phyloP scores from a whole-genome alignment of 2,329 filamentous ascomycete species.

The Alternaria novae-zelandiae region DNA sequence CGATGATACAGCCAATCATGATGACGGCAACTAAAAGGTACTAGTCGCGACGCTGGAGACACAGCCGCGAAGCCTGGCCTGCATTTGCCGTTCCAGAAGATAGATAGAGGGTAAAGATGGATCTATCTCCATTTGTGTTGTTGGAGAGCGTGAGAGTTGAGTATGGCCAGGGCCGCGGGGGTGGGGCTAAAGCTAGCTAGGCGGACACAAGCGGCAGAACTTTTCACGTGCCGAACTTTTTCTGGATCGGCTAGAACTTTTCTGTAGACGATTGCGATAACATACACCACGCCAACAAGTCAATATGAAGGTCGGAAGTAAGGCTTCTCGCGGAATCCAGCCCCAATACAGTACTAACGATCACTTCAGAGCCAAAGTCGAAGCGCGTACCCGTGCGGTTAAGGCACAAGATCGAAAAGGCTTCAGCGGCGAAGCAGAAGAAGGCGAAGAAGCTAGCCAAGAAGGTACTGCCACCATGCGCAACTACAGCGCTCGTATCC shows the following conservation, averaged over 20 bases:
- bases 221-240: slow-evolving; percentile 19
- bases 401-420: slow-evolving; percentile 95
- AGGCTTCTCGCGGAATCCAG: slow-evolving; percentile 8
- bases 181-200: slow-evolving; percentile 6
- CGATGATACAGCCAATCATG: slow-evolving; percentile 20
- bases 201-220: slow-evolving; percentile 9
- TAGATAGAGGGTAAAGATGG: background rate
- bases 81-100: background rate
- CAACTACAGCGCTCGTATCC: background rate
- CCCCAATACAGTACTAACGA: slow-evolving; percentile 7
- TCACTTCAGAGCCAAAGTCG: slow-evolving; percentile 79
- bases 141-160: background rate
- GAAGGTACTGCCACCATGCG: slow-evolving; percentile 59
- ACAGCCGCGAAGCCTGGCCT: background rate
- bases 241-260: slow-evolving; percentile 36
- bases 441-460: slow-evolving; percentile 89
- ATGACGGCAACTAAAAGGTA: background rate
- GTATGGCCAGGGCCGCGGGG: slow-evolving; percentile 4
- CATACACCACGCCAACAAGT: slow-evolving; percentile 17
- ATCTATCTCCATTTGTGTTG: background rate
- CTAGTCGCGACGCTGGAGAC: background rate
- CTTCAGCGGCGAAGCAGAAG: slow-evolving; percentile 85
- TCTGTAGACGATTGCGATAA: slow-evolving; percentile 15
- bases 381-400: slow-evolving; percentile 90
- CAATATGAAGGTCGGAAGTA: slow-evolving; percentile 54